Evolutionary conservation across 129 eudicot species (phyloP).

Genomic region (Oenanthe sinensis): DNA sequence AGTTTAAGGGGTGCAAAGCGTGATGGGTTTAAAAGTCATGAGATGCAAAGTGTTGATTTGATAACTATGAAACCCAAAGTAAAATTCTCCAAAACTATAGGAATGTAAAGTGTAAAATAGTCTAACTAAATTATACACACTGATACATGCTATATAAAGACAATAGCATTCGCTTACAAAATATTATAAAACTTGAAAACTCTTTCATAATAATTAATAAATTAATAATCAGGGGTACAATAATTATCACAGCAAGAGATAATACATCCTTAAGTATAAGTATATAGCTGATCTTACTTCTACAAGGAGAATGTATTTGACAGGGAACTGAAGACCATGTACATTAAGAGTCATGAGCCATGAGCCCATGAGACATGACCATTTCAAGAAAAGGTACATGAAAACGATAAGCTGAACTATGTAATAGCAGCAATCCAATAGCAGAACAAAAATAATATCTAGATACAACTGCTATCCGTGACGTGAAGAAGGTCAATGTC

Average conservation of each 20-base stretch:
- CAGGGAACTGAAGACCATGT: neutral
- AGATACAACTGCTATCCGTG: neutral
- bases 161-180: neutral
- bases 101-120: no score
- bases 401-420: neutral
- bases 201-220: neutral
- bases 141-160: neutral
- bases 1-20: no score
- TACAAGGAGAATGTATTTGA: neutral
- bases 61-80: no score
- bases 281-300: neutral
- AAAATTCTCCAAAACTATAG: no score
- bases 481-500: neutral
- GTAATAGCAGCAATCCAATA: neutral
- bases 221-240: neutral
- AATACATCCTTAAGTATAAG: neutral
- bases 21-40: no score
- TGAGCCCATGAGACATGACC: neutral
- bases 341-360: neutral
- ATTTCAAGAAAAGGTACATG: no score
- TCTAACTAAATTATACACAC: neutral
- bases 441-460: neutral
- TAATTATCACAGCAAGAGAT: neutral
- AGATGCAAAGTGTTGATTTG: no score
- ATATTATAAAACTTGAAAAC: neutral